A percentile compares a stretch with the other conserved stretches of the same genome.
These are phyloP conservation scores for Rhizoclosmatium sp. DNA, from an alignment of 192 early-diverging fungal genomes.

Conservation along the genomic window DNA sequence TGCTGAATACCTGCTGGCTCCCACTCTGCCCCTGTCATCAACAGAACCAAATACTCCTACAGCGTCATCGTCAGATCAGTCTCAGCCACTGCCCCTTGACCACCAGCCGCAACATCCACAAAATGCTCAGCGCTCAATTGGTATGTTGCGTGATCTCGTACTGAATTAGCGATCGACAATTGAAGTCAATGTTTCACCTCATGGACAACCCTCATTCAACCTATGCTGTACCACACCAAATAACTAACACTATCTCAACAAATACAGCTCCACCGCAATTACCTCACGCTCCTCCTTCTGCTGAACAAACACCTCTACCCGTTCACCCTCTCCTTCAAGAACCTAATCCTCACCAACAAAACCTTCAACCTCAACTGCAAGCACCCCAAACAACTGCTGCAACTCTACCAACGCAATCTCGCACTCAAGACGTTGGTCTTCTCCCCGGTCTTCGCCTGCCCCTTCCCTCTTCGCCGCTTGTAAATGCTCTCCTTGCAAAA, in stretches of 20 bases:
- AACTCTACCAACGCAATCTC: slow-evolving; percentile 47
- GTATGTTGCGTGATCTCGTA: no score
- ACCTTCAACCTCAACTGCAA: slow-evolving; percentile 30
- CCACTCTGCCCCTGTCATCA: background rate
- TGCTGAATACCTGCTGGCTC: background rate
- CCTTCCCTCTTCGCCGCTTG: slow-evolving; percentile 13
- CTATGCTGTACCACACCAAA: no score
- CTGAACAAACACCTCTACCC: slow-evolving; percentile 19
- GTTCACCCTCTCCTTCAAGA: slow-evolving; percentile 27
- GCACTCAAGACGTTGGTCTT: slow-evolving; percentile 18
- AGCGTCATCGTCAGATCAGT: slow-evolving; percentile 4
- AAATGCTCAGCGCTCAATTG: background rate
- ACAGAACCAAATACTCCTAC: slow-evolving; percentile 27
- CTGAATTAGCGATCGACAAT: background rate
- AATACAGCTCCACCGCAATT: background rate
- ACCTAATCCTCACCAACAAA: background rate
- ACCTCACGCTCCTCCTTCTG: slow-evolving; percentile 24
- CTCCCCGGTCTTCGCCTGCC: slow-evolving; percentile 38
- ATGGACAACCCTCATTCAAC: slow-evolving; percentile 15
- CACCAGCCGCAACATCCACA: background rate
- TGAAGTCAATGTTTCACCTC: background rate
- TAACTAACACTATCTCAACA: no score
- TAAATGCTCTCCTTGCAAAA: slow-evolving; percentile 40
- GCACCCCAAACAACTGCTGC: slow-evolving; percentile 36
- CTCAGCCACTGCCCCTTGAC: slow-evolving; percentile 7